phyloP scores from a whole-genome alignment of 805 yeast genomes.

The Candida glaebosa region DNA sequence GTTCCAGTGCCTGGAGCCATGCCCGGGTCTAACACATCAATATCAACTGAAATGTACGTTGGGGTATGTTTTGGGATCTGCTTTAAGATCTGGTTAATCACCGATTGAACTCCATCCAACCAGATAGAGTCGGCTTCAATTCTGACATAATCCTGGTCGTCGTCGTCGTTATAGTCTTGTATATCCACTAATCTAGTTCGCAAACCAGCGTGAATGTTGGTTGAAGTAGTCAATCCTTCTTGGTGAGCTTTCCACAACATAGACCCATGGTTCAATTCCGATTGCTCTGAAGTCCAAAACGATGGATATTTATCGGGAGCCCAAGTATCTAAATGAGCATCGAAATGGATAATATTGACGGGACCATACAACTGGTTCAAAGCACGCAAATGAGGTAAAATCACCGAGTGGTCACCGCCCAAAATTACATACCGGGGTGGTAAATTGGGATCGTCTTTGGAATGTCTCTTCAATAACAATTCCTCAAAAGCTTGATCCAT shows the following conservation, averaged over 20 bases:
- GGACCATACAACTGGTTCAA: slow-evolving; percentile 59
- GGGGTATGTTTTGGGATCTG: slow-evolving; percentile 63
- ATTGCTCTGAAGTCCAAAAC: slow-evolving; percentile 54
- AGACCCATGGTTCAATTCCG: slow-evolving; percentile 76
- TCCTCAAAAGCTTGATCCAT: slow-evolving; percentile 54
- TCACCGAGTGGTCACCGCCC: slow-evolving; percentile 82
- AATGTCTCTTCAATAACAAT: slow-evolving; percentile 43
- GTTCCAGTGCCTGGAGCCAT: slow-evolving; percentile 59
- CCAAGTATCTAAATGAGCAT: slow-evolving; percentile 85
- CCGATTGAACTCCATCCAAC: slow-evolving; percentile 58
- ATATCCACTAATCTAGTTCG: slow-evolving; percentile 69
- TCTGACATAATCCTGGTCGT: slow-evolving; percentile 63
- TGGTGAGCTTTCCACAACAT: slow-evolving; percentile 79
- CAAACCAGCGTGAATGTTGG: slow-evolving; percentile 72
- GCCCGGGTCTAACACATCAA: slow-evolving; percentile 59
- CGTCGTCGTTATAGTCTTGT: slow-evolving; percentile 65
- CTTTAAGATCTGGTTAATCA: slow-evolving; percentile 48
- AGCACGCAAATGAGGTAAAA: slow-evolving; percentile 70
- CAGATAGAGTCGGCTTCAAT: slow-evolving; percentile 73
- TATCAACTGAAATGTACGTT: slow-evolving; percentile 75
- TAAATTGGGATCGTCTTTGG: slow-evolving; percentile 16
- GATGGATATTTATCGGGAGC: slow-evolving; percentile 67
- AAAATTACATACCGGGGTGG: slow-evolving; percentile 67
- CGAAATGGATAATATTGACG: slow-evolving; percentile 74
- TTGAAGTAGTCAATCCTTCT: slow-evolving; percentile 59